These are phyloP conservation scores for Whalleya microplaca DNA, from an alignment of 2,329 filamentous ascomycete genomes.

Conservation along the genomic window DNA sequence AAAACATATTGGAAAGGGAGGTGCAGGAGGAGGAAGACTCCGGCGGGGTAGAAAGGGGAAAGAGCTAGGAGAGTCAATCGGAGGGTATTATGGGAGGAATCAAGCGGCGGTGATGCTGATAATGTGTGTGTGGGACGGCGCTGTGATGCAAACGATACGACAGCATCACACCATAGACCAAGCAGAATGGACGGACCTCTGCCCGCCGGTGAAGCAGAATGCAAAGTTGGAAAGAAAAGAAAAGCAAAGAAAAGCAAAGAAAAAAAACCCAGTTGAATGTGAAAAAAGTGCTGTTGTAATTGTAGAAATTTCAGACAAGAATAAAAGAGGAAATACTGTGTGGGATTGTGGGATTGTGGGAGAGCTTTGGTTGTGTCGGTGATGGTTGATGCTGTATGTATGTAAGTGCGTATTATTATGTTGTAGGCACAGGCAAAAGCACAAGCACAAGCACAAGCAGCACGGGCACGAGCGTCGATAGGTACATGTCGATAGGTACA, in stretches of 20 bases:
- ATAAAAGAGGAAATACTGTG: background rate
- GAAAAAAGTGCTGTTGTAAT: background rate
- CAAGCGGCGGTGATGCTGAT: constrained; percentile 25
- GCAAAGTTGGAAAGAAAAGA: background rate
- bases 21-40: constrained; percentile 37
- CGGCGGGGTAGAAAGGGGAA: constrained; percentile 23
- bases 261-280: background rate
- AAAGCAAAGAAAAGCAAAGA: background rate
- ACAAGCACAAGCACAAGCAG: too few relatives aligned
- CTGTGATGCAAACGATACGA: constrained; percentile 27
- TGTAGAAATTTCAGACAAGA: background rate
- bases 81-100: constrained; percentile 10
- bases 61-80: constrained; percentile 21
- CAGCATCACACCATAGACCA: constrained; percentile 6
- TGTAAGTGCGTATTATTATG: too few relatives aligned
- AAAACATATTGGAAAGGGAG: constrained; percentile 65
- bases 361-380: background rate
- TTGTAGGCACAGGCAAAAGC: too few relatives aligned
- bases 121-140: constrained; percentile 1
- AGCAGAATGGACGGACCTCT: background rate
- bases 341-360: background rate
- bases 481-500: too few relatives aligned
- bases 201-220: constrained; percentile 16
- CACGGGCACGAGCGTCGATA: too few relatives aligned
- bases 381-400: background rate